phyloP scores from a whole-genome alignment of 371 early-diverging fungal species.

The Syncephalastrum racemosum region DNA sequence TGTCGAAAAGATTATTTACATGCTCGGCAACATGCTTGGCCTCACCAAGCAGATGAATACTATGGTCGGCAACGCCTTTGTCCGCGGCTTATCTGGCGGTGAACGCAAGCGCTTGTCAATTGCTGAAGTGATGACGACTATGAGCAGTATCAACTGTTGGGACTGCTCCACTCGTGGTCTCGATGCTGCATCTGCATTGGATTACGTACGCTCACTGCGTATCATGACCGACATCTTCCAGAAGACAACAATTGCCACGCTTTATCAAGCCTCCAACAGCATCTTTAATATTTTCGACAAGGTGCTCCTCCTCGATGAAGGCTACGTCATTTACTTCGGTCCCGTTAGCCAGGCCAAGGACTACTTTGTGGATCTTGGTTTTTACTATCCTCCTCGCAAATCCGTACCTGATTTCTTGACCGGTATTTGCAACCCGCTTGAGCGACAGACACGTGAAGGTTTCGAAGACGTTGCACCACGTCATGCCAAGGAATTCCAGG shows the following conservation, averaged over 20 bases:
- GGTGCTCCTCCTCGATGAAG: conserved; percentile 56
- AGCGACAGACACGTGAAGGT: conserved; percentile 46
- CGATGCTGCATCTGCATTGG: conserved; percentile 74
- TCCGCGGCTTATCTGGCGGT: conserved; percentile 72
- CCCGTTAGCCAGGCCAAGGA: conserved; percentile 43
- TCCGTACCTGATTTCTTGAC: conserved; percentile 70
- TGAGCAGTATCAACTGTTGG: conserved; percentile 57
- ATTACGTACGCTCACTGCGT: conserved; percentile 55
- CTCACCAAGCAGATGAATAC: conserved; percentile 59
- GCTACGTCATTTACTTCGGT: conserved; percentile 62
- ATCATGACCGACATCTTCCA: conserved; percentile 50
- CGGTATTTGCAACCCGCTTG: conserved; percentile 50
- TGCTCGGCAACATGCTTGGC: conserved; percentile 48
- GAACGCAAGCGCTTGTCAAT: conserved; percentile 71
- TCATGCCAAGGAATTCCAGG: conserved; percentile 51
- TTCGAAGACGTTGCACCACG: conserved; percentile 48
- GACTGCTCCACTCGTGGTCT: conserved; percentile 74
- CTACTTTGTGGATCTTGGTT: conserved; percentile 54
- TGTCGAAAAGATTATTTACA: conserved; percentile 25
- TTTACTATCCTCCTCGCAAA: conserved; percentile 59
- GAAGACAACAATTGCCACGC: conserved; percentile 50
- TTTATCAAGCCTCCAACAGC: conserved; percentile 60
- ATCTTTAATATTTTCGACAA: conserved; percentile 66
- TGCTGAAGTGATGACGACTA: conserved; percentile 68
- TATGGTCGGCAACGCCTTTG: conserved; percentile 64